Base-by-base conservation (phyloP, 345 rosid genomes). In the Trapa incisa region DNA sequence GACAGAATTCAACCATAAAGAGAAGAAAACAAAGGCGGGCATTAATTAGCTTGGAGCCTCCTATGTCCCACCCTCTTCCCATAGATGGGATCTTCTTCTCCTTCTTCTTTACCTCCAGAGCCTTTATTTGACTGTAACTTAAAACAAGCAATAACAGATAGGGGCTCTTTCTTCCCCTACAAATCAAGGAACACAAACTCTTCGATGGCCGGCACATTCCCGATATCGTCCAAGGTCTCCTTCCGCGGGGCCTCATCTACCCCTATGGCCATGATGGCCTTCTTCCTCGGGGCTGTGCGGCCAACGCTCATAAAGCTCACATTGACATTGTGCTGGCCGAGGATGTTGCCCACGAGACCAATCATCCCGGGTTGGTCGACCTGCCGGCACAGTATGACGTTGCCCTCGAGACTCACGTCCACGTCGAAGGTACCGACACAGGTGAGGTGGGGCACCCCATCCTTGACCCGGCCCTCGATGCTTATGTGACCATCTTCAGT, bases 231-330 rank as follows among this genome's bases (percentile, higher is more conserved):
- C 10, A 90, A 86, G 35, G 92, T 71, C 38, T 81, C 87, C 48
- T 70, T 73, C 41, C 62, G 68, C 29, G 97, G 90, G 63, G 84
- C 92, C 72, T 90, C 97, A 70, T 90, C 97, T 4, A 88, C 95
- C 3, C 95, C 97, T 6, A 90, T 90, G 0, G 95, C 97, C 97
- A 90, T 90, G 14, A 90, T 81, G 16, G 90, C 97, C 38, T 80
- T 80, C 66, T 79, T 86, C 81, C 81, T 77, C 61, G 75, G 74
- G 8, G 66, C 67, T 1, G 82, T 88, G 69, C 97, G 82, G 45
- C 87, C 95, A n/a, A 90, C 97, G 61, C 89, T 90, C 97, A 90
- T 90, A 58, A 90, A 90, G 78, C 71, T 90, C 69, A 90, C 92
- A 67, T 90, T 90, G 45, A 85, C 86, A 43, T 90, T 90, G n/a